Base-by-base conservation (phyloP, 2,329 filamentous ascomycete species). In the Fusarium albidum region DNA sequence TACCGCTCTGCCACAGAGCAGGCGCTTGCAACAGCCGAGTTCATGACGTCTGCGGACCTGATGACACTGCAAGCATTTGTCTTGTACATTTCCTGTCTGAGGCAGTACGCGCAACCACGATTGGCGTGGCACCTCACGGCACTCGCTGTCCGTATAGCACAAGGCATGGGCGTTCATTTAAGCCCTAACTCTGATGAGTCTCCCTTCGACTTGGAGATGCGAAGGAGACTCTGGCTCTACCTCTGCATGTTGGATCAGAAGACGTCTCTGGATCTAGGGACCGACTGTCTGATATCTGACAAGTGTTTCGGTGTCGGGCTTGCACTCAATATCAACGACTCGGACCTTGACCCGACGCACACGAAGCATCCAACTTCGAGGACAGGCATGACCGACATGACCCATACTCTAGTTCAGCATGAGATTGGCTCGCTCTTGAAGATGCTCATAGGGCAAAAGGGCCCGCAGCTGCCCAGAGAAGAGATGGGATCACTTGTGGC, bases 321-420 rank as follows among this genome's bases (percentile, higher is more conserved):
- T 18, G 47, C 52, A 15, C 52, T 39, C 10, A 55, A 55, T 14
- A 51, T 55, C n/a, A 38, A 55, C 41, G 52, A 55, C 28, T 46
- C 47, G 2, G 52, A 55, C 31, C 31, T 55, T 28, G 47, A 47
- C 18, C 47, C 41, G 6, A 8, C 17, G 11, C 15, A 8, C 14
- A 14, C 2, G 11, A 29, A 45, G 18, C 31, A 46, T 27, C 52
- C 41, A 18, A 32, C 35, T 21, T 13, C 47, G n/a, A 55, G 35
- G 31, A 51, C 32, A 9, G 47, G 47, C 47, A 45, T 55, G 52
- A 55, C 47, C n/a, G 52, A 55, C 13, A 55, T 55, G 52, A 28
- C 52, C 8, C 52, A 42, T 4, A 45, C 18, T 11, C 37, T 55
- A 5, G 37, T 51, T 26, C 51, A 55, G 41, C 51, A 55, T 17